A percentile compares a stretch with the other conserved stretches of the same genome.
These are phyloP conservation scores for Sonneratia caseolaris DNA, from an alignment of 345 rosid genomes.

Conservation along the genomic window DNA sequence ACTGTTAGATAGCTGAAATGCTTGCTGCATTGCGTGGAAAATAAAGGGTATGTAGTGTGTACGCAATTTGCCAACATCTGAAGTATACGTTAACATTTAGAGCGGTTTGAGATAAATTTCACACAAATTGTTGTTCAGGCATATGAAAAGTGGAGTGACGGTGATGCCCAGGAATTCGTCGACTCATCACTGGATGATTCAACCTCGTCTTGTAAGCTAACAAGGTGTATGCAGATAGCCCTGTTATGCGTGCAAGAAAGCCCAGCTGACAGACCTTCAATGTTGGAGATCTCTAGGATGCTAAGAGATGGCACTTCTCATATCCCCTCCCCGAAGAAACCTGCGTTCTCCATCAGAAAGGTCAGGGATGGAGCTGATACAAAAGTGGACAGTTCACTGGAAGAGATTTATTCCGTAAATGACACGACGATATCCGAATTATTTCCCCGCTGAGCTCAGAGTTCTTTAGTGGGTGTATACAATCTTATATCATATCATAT, in stretches of 20 bases:
- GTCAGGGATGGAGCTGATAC: neutral
- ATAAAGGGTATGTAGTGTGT: too few relatives aligned
- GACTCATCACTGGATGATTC: constrained; percentile 23
- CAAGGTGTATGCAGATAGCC: constrained; percentile 24
- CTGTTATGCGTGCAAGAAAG: constrained; percentile 25
- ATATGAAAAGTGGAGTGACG: constrained; percentile 17
- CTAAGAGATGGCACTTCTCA: constrained; percentile 12
- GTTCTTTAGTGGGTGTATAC: constrained; percentile 1
- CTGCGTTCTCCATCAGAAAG: constrained; percentile 19
- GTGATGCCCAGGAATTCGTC: constrained; percentile 15
- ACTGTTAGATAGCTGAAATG: too few relatives aligned
- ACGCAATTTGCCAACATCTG: too few relatives aligned
- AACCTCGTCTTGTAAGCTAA: constrained; percentile 10
- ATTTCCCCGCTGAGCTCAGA: constrained; percentile 16
- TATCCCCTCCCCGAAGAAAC: constrained; percentile 16
- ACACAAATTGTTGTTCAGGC: constrained; percentile 13
- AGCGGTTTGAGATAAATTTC: neutral
- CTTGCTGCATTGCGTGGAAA: neutral
- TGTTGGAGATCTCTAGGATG: constrained; percentile 20
- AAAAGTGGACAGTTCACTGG: neutral
- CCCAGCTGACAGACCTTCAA: constrained; percentile 21
- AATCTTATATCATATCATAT: neutral
- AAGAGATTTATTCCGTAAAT: constrained; percentile 16
- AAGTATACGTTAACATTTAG: too few relatives aligned
- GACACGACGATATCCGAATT: constrained; percentile 19